phyloP scores from a whole-genome alignment of 805 yeast species.

The Suhomyces kilbournensis region DNA sequence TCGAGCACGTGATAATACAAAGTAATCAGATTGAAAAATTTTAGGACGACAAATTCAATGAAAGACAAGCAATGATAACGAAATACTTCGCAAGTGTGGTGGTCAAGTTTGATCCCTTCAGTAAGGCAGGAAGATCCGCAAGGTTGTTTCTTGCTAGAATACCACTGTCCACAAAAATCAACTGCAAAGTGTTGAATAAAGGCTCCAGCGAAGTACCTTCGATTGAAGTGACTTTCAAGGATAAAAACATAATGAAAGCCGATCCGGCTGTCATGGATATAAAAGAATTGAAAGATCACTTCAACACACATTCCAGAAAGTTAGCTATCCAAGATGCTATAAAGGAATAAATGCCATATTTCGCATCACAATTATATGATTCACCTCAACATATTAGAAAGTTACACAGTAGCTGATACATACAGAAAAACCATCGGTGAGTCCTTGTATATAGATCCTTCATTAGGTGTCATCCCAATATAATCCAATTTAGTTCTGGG shows the following conservation, averaged over 20 bases:
- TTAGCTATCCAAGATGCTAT: conserved; percentile 73
- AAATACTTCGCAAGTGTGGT: conserved; percentile 78
- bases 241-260: conserved; percentile 64
- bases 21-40: neutral
- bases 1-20: neutral
- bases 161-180: conserved; percentile 72
- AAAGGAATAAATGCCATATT: conserved; percentile 15
- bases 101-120: conserved; percentile 77
- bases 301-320: conserved; percentile 82
- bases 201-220: conserved; percentile 49
- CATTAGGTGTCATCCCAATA: neutral
- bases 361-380: neutral
- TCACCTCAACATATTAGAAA: neutral
- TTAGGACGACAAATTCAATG: neutral
- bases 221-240: conserved; percentile 76
- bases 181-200: conserved; percentile 56
- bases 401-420: too few species aligned
- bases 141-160: conserved; percentile 75
- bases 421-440: neutral
- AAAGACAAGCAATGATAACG: conserved; percentile 65
- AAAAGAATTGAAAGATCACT: conserved; percentile 66
- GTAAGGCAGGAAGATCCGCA: conserved; percentile 62
- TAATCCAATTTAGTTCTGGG: neutral
- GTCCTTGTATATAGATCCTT: conserved; percentile 1
- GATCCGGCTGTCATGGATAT: conserved; percentile 61